Evolutionary conservation across 1,139 yeast species (phyloP).

Genomic region (Geotrichum macrosporum): DNA sequence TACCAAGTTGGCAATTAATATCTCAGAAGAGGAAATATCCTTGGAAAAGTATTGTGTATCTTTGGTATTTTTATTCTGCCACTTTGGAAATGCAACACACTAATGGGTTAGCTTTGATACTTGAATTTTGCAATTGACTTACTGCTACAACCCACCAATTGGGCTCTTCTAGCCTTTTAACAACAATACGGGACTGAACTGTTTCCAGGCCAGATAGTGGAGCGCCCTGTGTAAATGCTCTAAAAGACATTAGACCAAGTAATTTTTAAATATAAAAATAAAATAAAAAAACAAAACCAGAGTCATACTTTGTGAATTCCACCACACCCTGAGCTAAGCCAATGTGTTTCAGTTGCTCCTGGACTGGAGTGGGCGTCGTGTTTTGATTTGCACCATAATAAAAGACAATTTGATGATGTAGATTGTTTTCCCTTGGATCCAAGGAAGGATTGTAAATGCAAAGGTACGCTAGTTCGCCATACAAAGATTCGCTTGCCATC

Average conservation of each 20-base stretch:
- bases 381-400: slow-evolving; percentile 26
- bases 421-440: slow-evolving; percentile 28
- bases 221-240: slow-evolving; percentile 31
- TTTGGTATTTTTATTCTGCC: slow-evolving; percentile 16
- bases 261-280: neutral
- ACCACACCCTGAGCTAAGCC: slow-evolving; percentile 36
- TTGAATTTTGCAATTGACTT: slow-evolving; percentile 15
- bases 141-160: slow-evolving; percentile 34
- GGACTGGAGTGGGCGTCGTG: slow-evolving; percentile 23
- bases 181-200: slow-evolving; percentile 28
- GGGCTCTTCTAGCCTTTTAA: slow-evolving; percentile 28
- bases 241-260: too few species aligned
- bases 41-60: slow-evolving; percentile 19
- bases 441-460: slow-evolving; percentile 36
- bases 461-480: slow-evolving; percentile 27
- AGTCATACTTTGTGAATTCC: slow-evolving; percentile 27
- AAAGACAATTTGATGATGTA: slow-evolving; percentile 33
- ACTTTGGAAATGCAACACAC: slow-evolving; percentile 21
- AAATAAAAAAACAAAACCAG: neutral
- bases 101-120: too few species aligned
- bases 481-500: slow-evolving; percentile 17
- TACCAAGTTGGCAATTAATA: slow-evolving; percentile 29
- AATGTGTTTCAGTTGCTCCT: slow-evolving; percentile 30
- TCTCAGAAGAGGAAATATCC: slow-evolving; percentile 27
- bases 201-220: slow-evolving; percentile 32